These are phyloP conservation scores for Trametes cingulata DNA, from an alignment of 768 basidiomycete species.

Conservation along the genomic window DNA sequence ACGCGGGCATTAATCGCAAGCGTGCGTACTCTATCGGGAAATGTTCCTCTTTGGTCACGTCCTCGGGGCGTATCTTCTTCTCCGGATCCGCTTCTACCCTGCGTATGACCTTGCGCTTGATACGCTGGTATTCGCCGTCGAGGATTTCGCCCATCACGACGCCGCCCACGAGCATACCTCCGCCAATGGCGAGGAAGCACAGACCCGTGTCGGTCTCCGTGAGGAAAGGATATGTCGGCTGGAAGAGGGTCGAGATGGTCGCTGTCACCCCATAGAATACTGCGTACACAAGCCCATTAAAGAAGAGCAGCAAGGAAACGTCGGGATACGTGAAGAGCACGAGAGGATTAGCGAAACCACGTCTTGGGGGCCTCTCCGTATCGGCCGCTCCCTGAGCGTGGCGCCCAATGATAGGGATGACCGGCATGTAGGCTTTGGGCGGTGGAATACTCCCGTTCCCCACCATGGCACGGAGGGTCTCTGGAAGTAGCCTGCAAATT, in stretches of 20 bases:
- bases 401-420: constrained; percentile 35
- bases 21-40: constrained; percentile 67
- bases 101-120: constrained; percentile 31
- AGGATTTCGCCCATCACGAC: constrained; percentile 60
- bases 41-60: constrained; percentile 34
- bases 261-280: constrained; percentile 64
- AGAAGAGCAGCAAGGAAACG: constrained; percentile 53
- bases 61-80: constrained; percentile 22
- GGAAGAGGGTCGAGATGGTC: constrained; percentile 62
- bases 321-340: constrained; percentile 55
- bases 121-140: constrained; percentile 62
- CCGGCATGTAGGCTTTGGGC: constrained; percentile 31
- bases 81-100: constrained; percentile 26
- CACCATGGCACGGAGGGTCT: constrained; percentile 48
- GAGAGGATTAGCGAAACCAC: constrained; percentile 55
- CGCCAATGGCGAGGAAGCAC: constrained; percentile 76
- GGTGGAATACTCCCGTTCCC: constrained; percentile 44
- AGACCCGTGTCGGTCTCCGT: constrained; percentile 68
- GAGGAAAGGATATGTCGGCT: constrained; percentile 56
- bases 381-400: not conserved
- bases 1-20: constrained; percentile 46
- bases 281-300: constrained; percentile 53
- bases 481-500: constrained; percentile 41
- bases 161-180: constrained; percentile 66
- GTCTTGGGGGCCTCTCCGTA: constrained; percentile 27